Conservation (phyloP, 2,329 filamentous ascomycete genomes). For the Xylaria sp. region DNA sequence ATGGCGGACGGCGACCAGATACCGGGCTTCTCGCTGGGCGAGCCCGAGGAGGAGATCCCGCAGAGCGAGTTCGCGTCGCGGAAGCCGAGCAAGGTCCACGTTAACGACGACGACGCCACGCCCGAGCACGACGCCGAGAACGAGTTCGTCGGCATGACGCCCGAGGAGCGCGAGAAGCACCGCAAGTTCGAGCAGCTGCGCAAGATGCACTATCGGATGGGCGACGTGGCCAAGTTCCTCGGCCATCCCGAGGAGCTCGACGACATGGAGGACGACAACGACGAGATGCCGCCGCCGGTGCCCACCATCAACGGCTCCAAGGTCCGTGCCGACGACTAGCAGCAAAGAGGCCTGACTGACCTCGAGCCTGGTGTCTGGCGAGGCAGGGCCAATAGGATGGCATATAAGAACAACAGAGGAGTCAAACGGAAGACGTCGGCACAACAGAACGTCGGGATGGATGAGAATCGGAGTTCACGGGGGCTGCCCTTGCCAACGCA, state of each 20-base stretch:
- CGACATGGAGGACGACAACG: constrained; percentile 64
- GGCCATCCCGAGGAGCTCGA: constrained; percentile 77
- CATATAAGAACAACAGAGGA: background rate
- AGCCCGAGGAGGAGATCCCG: constrained; percentile 81
- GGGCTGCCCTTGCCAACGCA: constrained; percentile 17
- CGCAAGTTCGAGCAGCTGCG: constrained; percentile 88
- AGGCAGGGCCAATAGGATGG: too few relatives aligned
- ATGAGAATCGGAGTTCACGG: background rate
- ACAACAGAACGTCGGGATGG: background rate
- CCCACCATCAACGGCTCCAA: constrained; percentile 45
- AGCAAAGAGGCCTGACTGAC: background rate
- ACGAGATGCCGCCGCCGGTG: constrained; percentile 54
- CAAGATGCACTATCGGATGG: constrained; percentile 99
- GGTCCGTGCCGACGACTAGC: constrained; percentile 45
- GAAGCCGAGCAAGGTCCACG: constrained; percentile 76
- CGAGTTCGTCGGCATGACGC: constrained; percentile 62
- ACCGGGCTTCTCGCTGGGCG: constrained; percentile 88
- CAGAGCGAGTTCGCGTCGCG: constrained; percentile 55
- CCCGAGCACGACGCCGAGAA: constrained; percentile 70
- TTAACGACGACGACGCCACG: constrained; percentile 69
- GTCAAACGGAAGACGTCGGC: background rate
- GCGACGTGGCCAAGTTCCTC: constrained; percentile 86
- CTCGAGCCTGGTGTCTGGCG: background rate
- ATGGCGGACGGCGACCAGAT: constrained; percentile 71
- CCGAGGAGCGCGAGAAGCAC: constrained; percentile 90